Evolutionary conservation across 208 protist genomes (phyloP).

Genomic region (Leishmania arabica): DNA sequence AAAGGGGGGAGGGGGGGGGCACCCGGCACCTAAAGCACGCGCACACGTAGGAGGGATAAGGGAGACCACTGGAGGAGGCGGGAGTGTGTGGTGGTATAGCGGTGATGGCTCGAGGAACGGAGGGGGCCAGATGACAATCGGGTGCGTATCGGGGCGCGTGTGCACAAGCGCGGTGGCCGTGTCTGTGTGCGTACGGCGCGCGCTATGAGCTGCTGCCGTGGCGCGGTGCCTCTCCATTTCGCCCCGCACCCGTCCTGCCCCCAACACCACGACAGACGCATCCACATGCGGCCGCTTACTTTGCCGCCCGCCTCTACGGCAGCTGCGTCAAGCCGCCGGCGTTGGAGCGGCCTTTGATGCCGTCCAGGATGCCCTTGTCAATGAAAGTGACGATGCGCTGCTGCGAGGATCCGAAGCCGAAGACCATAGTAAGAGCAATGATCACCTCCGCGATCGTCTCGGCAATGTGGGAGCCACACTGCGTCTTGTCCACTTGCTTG

Average conservation of each 20-base stretch:
- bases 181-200: neutral
- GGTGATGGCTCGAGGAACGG: neutral
- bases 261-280: neutral
- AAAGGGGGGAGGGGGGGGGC: neutral
- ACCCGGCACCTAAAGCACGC: neutral
- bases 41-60: neutral
- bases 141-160: neutral
- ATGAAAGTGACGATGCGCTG: slow-evolving; percentile 87
- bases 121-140: neutral
- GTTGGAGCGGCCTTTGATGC: slow-evolving; percentile 79
- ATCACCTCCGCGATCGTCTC: slow-evolving; percentile 73
- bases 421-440: slow-evolving; percentile 66
- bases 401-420: slow-evolving; percentile 72
- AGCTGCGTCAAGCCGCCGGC: slow-evolving; percentile 76
- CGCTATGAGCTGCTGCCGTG: too few relatives aligned
- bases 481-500: slow-evolving; percentile 22
- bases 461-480: slow-evolving; percentile 61
- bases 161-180: neutral
- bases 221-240: neutral
- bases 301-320: slow-evolving; percentile 10
- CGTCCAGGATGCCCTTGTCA: slow-evolving; percentile 86
- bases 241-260: neutral
- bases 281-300: neutral
- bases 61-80: slow-evolving; percentile 4
- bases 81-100: neutral